Percentiles rank a stretch among this genome's conserved stretches.
phyloP scores from a whole-genome alignment of 805 yeast genomes.

The Saturnispora zaruensis region DNA sequence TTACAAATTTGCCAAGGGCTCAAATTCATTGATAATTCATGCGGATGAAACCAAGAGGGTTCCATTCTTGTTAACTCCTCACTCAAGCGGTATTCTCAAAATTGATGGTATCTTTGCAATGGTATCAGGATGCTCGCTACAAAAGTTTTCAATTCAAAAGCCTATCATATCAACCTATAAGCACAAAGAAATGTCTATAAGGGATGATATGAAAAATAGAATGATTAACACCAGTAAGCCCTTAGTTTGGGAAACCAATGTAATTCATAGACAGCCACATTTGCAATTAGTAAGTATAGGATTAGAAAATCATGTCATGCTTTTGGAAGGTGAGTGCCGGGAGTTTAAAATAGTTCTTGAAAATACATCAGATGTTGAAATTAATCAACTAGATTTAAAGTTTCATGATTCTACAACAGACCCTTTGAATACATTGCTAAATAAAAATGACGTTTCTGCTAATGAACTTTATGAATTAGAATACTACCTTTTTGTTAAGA shows the following conservation, averaged over 20 bases:
- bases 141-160: slow-evolving; percentile 28
- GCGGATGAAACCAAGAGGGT: slow-evolving; percentile 33
- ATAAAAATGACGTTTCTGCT: slow-evolving; percentile 38
- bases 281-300: slow-evolving; percentile 44
- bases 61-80: slow-evolving; percentile 40
- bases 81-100: slow-evolving; percentile 37
- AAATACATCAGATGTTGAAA: slow-evolving; percentile 49
- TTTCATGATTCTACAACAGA: slow-evolving; percentile 70
- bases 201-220: slow-evolving; percentile 1
- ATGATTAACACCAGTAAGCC: background rate
- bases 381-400: slow-evolving; percentile 50
- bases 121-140: slow-evolving; percentile 41
- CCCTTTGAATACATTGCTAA: slow-evolving; percentile 46
- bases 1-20: slow-evolving; percentile 13
- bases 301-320: slow-evolving; percentile 55
- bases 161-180: background rate
- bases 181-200: slow-evolving; percentile 10
- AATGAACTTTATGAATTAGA: slow-evolving; percentile 71
- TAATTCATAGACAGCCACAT: slow-evolving; percentile 47
- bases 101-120: slow-evolving; percentile 45
- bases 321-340: slow-evolving; percentile 67
- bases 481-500: slow-evolving; percentile 49
- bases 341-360: slow-evolving; percentile 42
- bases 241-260: slow-evolving; percentile 28
- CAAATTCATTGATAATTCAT: slow-evolving; percentile 27